Conservation (phyloP, 305 asterid genomes). For the Rubia tinctorum region DNA sequence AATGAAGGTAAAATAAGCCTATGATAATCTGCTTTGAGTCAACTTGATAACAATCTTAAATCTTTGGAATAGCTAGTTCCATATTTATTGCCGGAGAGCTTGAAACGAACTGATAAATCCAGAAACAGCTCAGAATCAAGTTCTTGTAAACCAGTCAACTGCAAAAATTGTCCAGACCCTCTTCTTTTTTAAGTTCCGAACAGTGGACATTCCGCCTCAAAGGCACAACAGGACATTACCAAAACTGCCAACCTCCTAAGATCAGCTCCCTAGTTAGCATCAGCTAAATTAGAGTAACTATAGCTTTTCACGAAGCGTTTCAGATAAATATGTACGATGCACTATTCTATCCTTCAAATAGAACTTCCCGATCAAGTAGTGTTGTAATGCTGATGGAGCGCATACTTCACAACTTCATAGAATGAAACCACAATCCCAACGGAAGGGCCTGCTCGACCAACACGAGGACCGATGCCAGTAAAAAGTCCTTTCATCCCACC, state of each 20-base stretch:
- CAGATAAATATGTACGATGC: not conserved
- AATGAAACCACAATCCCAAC: slow-evolving; percentile 94
- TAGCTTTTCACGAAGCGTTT: slow-evolving; percentile 7
- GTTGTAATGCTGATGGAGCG: slow-evolving; percentile 50
- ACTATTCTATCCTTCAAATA: not conserved
- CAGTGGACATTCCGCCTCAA: too few relatives aligned
- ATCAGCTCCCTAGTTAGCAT: slow-evolving; percentile 11
- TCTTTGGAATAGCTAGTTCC: too few relatives aligned
- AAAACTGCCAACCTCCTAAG: slow-evolving; percentile 27
- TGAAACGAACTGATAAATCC: not conserved
- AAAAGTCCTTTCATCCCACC: slow-evolving; percentile 90
- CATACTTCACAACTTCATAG: slow-evolving; percentile 80
- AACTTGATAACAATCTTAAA: too few relatives aligned
- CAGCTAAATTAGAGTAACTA: slow-evolving; percentile 24
- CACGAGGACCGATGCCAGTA: slow-evolving; percentile 96
- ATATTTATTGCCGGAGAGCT: too few relatives aligned
- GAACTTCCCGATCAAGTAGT: slow-evolving; percentile 21
- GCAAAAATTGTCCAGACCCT: slow-evolving; percentile 34
- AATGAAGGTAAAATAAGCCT: too few relatives aligned
- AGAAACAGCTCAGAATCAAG: not conserved
- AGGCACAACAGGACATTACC: slow-evolving; percentile 20
- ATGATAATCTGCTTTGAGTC: too few relatives aligned
- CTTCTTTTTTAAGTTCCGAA: slow-evolving; percentile 31
- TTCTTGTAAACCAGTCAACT: slow-evolving; percentile 24
- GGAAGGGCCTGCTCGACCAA: slow-evolving; percentile 96